Evolutionary conservation across 345 rosid species (phyloP).

Genomic region (Eucalyptus leucophloia): DNA sequence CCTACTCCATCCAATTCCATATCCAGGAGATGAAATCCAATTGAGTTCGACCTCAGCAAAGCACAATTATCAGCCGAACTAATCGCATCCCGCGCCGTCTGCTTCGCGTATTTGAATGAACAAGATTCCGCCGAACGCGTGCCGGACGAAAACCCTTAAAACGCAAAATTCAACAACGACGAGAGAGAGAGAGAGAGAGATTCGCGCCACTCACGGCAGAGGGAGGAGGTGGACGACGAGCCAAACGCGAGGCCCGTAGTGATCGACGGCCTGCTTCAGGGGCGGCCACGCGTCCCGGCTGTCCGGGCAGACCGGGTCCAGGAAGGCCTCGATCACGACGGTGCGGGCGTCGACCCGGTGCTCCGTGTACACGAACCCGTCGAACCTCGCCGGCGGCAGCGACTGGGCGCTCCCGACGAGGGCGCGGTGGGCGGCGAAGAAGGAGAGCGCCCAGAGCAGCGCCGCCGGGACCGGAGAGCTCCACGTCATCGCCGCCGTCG

Average conservation of each 20-base stretch:
- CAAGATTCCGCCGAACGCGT: not conserved
- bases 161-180: not conserved
- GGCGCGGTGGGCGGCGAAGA: not conserved
- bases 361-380: constrained; percentile 54
- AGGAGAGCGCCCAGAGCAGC: not conserved
- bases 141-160: not conserved
- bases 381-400: constrained; percentile 62
- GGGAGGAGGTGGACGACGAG: constrained; percentile 71
- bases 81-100: not conserved
- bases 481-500: not conserved
- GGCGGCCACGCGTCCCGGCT: constrained; percentile 84
- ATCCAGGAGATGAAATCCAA: not conserved
- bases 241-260: constrained; percentile 52
- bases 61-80: not conserved
- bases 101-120: not conserved
- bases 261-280: constrained; percentile 40
- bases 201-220: constrained; percentile 49
- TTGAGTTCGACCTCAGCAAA: not conserved
- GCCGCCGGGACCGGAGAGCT: not conserved
- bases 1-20: not conserved
- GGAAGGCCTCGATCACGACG: constrained; percentile 64
- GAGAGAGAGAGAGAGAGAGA: not conserved
- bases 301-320: constrained; percentile 84
- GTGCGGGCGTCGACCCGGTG: constrained; percentile 17
- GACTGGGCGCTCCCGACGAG: constrained; percentile 19